Evolutionary conservation across 78 protist species (phyloP).

Genomic region (Chrysochromulina tobinii): DNA sequence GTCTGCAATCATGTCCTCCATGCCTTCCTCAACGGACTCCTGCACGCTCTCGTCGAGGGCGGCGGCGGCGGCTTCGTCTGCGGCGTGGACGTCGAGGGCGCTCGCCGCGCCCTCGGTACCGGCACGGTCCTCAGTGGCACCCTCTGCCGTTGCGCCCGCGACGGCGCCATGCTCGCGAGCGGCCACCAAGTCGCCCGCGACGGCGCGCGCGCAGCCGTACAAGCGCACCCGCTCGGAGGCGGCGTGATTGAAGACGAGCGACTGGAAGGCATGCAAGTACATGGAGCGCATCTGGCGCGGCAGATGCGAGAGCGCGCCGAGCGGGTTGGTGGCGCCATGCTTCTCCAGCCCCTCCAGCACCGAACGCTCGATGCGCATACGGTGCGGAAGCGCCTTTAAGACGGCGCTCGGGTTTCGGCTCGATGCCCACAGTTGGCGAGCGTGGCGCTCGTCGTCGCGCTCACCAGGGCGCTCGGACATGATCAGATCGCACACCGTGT

Average conservation of each 20-base stretch:
- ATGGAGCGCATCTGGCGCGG: constrained; percentile 41
- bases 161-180: neutral
- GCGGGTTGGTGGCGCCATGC: neutral
- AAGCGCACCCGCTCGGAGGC: constrained; percentile 63
- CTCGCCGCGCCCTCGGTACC: no score
- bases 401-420: neutral
- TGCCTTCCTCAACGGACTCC: neutral
- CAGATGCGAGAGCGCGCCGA: constrained; percentile 7
- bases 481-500: constrained; percentile 3
- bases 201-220: constrained; percentile 1
- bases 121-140: no score
- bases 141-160: neutral
- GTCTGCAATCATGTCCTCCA: neutral
- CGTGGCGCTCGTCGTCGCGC: neutral
- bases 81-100: no score
- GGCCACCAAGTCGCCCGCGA: constrained; percentile 68
- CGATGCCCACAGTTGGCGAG: neutral
- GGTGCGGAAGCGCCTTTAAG: neutral
- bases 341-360: neutral
- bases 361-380: neutral
- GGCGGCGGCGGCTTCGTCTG: neutral
- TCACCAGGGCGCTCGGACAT: neutral
- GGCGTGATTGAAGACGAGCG: constrained; percentile 66
- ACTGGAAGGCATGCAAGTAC: constrained; percentile 72
- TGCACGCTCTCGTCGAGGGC: neutral